phyloP scores from a whole-genome alignment of 768 basidiomycete genomes.

The Gautieria morchelliformis region DNA sequence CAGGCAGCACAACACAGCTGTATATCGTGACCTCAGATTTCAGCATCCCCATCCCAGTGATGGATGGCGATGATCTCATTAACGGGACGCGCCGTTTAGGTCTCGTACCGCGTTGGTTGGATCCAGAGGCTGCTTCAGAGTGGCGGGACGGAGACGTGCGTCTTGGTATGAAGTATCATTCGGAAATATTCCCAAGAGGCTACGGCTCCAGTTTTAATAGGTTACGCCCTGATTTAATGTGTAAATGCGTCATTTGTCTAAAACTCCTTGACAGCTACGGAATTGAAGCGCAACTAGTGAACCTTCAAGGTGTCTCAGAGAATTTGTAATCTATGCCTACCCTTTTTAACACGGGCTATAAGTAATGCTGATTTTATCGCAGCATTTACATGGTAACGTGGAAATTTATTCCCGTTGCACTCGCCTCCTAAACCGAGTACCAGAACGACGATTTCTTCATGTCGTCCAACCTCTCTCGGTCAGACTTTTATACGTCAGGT shows the following conservation, averaged over 20 bases:
- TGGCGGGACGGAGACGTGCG: constrained; percentile 21
- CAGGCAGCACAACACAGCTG: constrained; percentile 19
- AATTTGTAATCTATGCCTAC: constrained; percentile 17
- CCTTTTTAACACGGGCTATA: neutral
- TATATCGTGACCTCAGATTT: constrained; percentile 28
- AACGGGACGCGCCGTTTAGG: constrained; percentile 20
- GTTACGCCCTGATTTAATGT: constrained; percentile 10
- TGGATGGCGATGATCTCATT: constrained; percentile 5
- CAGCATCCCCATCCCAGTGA: constrained; percentile 11
- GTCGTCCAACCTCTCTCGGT: constrained; percentile 18
- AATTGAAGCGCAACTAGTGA: constrained; percentile 25
- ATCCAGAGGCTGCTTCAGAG: constrained; percentile 12
- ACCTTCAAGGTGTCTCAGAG: constrained; percentile 22
- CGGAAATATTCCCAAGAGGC: constrained; percentile 18
- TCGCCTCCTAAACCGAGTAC: too few relatives aligned
- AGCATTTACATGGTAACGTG: constrained; percentile 6
- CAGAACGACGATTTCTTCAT: constrained; percentile 36
- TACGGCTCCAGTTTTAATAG: constrained; percentile 23
- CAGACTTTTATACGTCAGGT: constrained; percentile 23
- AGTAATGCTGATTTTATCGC: neutral
- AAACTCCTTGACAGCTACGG: constrained; percentile 20
- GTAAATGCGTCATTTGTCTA: neutral
- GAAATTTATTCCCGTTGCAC: neutral
- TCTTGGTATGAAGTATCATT: constrained; percentile 25
- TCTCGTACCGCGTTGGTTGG: constrained; percentile 32